Evolutionary conservation across 768 basidiomycete species (phyloP).

Genomic region (Leccinum pellstonianum): DNA sequence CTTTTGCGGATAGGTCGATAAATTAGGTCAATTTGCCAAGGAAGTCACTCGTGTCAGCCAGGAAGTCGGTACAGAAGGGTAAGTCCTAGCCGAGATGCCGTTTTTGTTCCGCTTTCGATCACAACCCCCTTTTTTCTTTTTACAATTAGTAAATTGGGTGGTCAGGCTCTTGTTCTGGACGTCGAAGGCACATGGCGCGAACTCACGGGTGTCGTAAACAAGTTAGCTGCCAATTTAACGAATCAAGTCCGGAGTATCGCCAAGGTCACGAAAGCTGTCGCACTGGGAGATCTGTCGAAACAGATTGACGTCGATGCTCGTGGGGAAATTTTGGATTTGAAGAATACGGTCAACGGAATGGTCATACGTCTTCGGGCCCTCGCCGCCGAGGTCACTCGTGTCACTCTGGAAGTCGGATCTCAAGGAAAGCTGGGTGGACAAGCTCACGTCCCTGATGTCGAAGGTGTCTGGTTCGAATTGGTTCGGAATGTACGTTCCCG

Average conservation of each 20-base stretch:
- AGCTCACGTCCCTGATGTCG: conserved; percentile 83
- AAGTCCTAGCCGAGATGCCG: conserved; percentile 20
- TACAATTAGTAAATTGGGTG: conserved; percentile 64
- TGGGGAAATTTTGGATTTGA: conserved; percentile 87
- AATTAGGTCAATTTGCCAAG: conserved; percentile 83
- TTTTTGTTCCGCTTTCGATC: conserved; percentile 18
- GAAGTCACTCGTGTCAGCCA: conserved; percentile 85
- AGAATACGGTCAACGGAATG: conserved; percentile 57
- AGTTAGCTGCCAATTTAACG: conserved; percentile 75
- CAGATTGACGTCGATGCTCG: conserved; percentile 90
- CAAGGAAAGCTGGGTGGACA: conserved; percentile 90
- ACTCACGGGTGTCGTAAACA: conserved; percentile 80
- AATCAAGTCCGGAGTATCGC: conserved; percentile 57
- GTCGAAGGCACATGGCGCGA: conserved; percentile 92
- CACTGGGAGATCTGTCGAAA: conserved; percentile 82
- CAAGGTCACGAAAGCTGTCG: conserved; percentile 72
- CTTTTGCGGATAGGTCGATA: conserved; percentile 47
- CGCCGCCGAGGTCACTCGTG: conserved; percentile 80
- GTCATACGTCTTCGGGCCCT: conserved; percentile 55
- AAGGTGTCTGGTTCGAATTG: conserved; percentile 88
- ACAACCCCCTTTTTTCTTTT: background rate
- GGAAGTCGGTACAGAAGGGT: conserved; percentile 84
- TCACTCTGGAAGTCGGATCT: conserved; percentile 82
- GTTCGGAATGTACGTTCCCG: conserved; percentile 59
- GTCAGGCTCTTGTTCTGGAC: conserved; percentile 81